A percentile compares a stretch with the other conserved stretches of the same genome.
phyloP scores from a whole-genome alignment of 2,329 filamentous ascomycete species.

The Neonectria magnoliae region DNA sequence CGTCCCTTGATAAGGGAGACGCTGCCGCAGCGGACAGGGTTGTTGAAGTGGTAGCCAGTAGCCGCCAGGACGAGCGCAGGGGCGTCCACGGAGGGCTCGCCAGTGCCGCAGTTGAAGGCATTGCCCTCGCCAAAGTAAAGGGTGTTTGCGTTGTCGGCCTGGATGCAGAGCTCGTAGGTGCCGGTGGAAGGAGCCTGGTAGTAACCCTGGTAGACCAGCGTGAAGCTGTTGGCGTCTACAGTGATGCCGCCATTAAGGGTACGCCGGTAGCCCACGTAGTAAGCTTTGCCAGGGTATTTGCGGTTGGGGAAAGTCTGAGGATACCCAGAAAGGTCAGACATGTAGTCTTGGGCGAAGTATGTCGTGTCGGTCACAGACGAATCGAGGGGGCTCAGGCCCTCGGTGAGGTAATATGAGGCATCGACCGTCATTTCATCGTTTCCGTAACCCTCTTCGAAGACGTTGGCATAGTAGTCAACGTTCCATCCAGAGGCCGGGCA shows the following conservation, averaged over 20 bases:
- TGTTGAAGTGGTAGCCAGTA: slow-evolving; percentile 28
- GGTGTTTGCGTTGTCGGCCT: slow-evolving; percentile 37
- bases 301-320: slow-evolving; percentile 11
- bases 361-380: slow-evolving; percentile 24
- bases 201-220: slow-evolving; percentile 35
- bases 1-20: slow-evolving; percentile 28
- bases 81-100: slow-evolving; percentile 9
- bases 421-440: slow-evolving; percentile 29
- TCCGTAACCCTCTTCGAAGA: slow-evolving; percentile 32
- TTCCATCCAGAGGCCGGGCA: slow-evolving; percentile 23
- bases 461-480: slow-evolving; percentile 37
- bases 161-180: slow-evolving; percentile 33
- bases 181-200: slow-evolving; percentile 28
- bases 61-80: slow-evolving; percentile 25
- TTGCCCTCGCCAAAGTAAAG: slow-evolving; percentile 35
- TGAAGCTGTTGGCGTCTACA: slow-evolving; percentile 40
- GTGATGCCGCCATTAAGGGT: slow-evolving; percentile 28
- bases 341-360: slow-evolving; percentile 31
- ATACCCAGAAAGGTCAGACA: not conserved
- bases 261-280: slow-evolving; percentile 23
- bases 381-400: slow-evolving; percentile 23
- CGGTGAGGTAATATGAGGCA: slow-evolving; percentile 37
- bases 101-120: slow-evolving; percentile 30
- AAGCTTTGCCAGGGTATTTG: slow-evolving; percentile 11
- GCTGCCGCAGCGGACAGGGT: slow-evolving; percentile 26